Base-by-base conservation (phyloP, 1,139 yeast species). In the Taphrina deformans region DNA sequence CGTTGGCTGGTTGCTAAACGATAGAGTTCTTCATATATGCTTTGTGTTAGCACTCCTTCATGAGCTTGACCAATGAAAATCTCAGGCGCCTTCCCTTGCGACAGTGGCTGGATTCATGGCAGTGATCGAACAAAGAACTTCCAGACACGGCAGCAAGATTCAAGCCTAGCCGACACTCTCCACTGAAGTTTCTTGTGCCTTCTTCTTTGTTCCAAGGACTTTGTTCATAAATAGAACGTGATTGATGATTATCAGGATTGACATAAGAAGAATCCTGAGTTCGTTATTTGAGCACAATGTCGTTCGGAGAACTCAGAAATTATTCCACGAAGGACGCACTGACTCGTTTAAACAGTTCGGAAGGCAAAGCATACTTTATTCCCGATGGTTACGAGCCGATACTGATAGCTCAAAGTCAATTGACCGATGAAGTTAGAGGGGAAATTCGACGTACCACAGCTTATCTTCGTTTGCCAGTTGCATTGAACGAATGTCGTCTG, bases 271-370 rank as follows among this genome's bases (percentile, higher is more conserved):
- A n/a, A n/a, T n/a, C n/a, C n/a, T n/a, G n/a, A n/a, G n/a, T n/a
- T n/a, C n/a, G n/a, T n/a, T n/a, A n/a, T n/a, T n/a, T n/a, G n/a
- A n/a, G n/a, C n/a, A n/a, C 4, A 16, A 48, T 48, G 53, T 26
- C 53, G 16, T 26, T 48, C 16, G 53, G 53, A 5, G 53, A 48
- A 12, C n/a, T 48, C 4, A 48, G 35, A 26, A 46, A 48, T 9
- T 65, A 60, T 29, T 41, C 65, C 16, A 65, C 65, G 7, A 65
- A 62, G 29, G 67, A 65, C 33, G 67, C 67, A 33, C 53, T 63
- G 1, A 23, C 44, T 5, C 31, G 41, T 14, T 33, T 65, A 14
- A 56, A 59, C 31, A 33, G 29, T 16, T 52, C 55, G 7, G 38
- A 40, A n/a, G 67, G 67, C 0, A 27, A 55, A 5, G 67, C 67